A percentile compares a stretch with the other conserved stretches of the same genome.
These are phyloP conservation scores for Aspergillus felis DNA, from an alignment of 2,329 filamentous ascomycete species.

Conservation along the genomic window DNA sequence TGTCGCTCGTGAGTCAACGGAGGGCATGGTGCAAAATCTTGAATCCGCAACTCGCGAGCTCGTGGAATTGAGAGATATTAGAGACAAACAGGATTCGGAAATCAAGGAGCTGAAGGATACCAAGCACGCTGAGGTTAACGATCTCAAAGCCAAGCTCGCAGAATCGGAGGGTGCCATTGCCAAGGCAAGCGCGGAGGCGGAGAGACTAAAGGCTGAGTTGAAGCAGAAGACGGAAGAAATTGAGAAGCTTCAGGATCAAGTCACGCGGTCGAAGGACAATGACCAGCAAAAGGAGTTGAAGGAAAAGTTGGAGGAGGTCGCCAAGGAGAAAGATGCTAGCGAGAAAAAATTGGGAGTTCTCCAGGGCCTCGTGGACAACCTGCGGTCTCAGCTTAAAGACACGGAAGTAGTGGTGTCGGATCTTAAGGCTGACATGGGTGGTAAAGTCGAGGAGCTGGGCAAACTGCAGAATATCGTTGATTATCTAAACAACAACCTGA, in stretches of 20 bases:
- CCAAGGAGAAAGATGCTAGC: constrained; percentile 35
- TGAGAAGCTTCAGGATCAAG: constrained; percentile 30
- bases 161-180: constrained; percentile 29
- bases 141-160: constrained; percentile 36
- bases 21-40: constrained; percentile 61
- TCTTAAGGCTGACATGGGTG: constrained; percentile 41
- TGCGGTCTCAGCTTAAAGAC: constrained; percentile 52
- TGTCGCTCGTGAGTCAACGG: constrained; percentile 65
- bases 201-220: constrained; percentile 35
- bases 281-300: constrained; percentile 23
- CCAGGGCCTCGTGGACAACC: constrained; percentile 52
- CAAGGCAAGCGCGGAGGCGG: constrained; percentile 25
- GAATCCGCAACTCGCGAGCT: constrained; percentile 66
- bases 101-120: constrained; percentile 43
- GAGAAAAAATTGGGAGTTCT: constrained; percentile 54
- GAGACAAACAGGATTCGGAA: constrained; percentile 47
- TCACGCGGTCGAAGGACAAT: constrained; percentile 17
- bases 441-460: constrained; percentile 34
- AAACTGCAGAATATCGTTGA: constrained; percentile 33
- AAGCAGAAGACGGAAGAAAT: constrained; percentile 41
- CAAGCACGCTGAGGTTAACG: constrained; percentile 41
- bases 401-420: constrained; percentile 48
- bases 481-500: constrained; percentile 39
- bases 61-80: constrained; percentile 50
- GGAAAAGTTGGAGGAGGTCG: constrained; percentile 31